Conservation (phyloP, 2,329 filamentous ascomycete genomes). For the Exophiala calicioides region DNA sequence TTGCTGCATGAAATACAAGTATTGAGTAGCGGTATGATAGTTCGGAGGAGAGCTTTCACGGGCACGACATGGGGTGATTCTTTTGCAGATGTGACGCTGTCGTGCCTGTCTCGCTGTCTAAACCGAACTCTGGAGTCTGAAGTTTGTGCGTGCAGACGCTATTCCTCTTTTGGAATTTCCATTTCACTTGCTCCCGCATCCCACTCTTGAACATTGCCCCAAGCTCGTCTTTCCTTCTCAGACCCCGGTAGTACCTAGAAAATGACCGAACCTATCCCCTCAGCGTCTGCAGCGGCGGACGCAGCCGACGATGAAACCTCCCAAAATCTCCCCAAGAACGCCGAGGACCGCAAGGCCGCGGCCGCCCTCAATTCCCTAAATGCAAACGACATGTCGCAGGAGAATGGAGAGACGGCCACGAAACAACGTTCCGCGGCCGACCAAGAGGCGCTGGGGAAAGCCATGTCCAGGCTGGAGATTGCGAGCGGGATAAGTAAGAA, state of each 20-base stretch:
- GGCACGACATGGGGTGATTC: too few species aligned
- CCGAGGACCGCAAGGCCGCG: slow-evolving; percentile 54
- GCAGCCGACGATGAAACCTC: slow-evolving; percentile 34
- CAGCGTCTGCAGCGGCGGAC: slow-evolving; percentile 40
- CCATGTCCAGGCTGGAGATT: slow-evolving; percentile 52
- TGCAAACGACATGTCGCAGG: slow-evolving; percentile 41
- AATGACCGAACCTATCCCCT: slow-evolving; percentile 49
- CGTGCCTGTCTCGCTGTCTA: too few species aligned
- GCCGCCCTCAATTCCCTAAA: slow-evolving; percentile 52
- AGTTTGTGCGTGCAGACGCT: not conserved
- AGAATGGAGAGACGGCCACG: slow-evolving; percentile 35
- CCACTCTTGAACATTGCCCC: not conserved
- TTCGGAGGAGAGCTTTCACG: too few species aligned
- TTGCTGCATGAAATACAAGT: too few species aligned
- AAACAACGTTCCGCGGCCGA: slow-evolving; percentile 40
- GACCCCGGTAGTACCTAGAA: slow-evolving; percentile 36
- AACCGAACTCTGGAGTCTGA: not conserved
- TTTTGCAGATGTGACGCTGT: too few species aligned
- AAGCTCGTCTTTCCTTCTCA: not conserved
- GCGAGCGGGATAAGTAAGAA: slow-evolving; percentile 35
- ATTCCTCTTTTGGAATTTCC: slow-evolving; percentile 27
- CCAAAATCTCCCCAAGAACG: slow-evolving; percentile 42
- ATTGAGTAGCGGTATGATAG: too few species aligned
- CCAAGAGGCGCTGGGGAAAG: slow-evolving; percentile 52
- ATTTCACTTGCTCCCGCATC: slow-evolving; percentile 34